These are phyloP conservation scores for Platanthera zijinensis DNA, from an alignment of 106 monocot genomes.

Conservation along the genomic window DNA sequence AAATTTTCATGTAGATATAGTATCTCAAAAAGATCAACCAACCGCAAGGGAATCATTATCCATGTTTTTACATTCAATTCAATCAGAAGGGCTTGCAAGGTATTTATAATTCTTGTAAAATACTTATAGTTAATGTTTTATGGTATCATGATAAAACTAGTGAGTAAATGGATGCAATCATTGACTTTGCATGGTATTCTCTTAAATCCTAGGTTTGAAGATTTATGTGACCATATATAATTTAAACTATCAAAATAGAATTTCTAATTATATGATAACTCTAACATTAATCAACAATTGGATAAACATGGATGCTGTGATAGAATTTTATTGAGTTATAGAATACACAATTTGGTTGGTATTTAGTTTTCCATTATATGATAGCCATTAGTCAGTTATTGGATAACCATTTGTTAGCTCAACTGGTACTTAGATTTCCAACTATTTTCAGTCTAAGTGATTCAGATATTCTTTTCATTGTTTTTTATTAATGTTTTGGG, in stretches of 20 bases:
- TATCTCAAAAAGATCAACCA: background rate
- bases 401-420: no score
- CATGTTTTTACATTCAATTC: conserved; percentile 3
- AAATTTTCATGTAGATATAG: conserved; percentile 5
- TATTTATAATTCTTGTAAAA: background rate
- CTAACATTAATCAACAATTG: background rate
- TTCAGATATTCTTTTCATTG: background rate
- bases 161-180: background rate
- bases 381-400: no score
- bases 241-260: background rate
- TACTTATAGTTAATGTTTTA: background rate
- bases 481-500: background rate
- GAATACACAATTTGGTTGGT: background rate
- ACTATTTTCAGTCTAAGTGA: background rate
- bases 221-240: background rate
- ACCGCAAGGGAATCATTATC: background rate
- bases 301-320: background rate
- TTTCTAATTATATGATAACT: conserved; percentile 3
- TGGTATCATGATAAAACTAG: background rate
- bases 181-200: background rate
- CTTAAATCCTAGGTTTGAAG: background rate
- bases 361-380: background rate
- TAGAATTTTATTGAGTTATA: background rate
- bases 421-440: background rate
- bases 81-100: conserved; percentile 1